Base-by-base conservation (phyloP, 208 protist genomes). In the Endotrypanum monterogeii region DNA sequence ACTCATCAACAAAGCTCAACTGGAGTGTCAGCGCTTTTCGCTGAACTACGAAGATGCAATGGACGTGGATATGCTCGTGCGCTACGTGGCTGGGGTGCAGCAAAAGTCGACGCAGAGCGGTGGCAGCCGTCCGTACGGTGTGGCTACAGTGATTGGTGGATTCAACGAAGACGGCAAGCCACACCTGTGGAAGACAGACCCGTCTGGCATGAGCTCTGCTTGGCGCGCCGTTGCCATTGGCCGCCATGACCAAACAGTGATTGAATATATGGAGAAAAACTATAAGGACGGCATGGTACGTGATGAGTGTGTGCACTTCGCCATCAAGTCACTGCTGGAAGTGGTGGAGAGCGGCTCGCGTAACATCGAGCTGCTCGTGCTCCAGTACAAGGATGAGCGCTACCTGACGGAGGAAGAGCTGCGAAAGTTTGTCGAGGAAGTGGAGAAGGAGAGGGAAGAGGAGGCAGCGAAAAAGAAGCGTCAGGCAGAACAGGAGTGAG, bases 231-330 rank as follows among this genome's bases (percentile, higher is more conserved):
- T 83, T 23, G 91, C 89, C 25, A 94, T 94, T 76, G 99, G 99
- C 58, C 91, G 97, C 28, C 98, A 98, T 72, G 96, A 98, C 57
- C 99, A 99, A 85, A 99, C 97, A 18, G 98, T 99, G n/a, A 89
- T 98, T 60, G 98, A 99, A 83, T 99, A 97, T 86, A 96, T 99
- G 78, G 99, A 99, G 87, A 99, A 99, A 88, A 92, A 98, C 83
- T 99, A 99, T 86, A 90, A 89, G 71, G 91, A 97, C 18, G 89
- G 94, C 60, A 95, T 95, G 83, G 88, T 71, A 57, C 94, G 98
- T 35, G 86, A 98, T 28, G 94, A 94, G 56, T 96, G 96, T 57
- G 89, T 99, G 52, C 98, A 99, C 80, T 98, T 99, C 25, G 98
- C 99, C 12, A 94, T 99, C 77, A 97, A 95, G 75, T 91, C 98